phyloP scores from a whole-genome alignment of 169 alveolate species.

The Plasmodium vivax region DNA sequence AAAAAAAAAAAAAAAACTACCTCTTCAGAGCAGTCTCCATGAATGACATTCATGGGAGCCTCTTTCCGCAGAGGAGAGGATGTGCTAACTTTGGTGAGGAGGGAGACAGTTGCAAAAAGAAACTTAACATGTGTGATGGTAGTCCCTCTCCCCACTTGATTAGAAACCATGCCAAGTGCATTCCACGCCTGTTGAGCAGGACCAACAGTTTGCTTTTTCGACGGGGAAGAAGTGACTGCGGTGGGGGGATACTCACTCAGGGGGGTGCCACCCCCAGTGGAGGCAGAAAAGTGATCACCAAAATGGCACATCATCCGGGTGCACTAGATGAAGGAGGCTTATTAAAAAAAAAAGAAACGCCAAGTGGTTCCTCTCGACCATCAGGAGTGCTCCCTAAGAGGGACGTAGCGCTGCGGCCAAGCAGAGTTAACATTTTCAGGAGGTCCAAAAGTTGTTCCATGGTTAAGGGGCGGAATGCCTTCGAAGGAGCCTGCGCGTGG shows the following conservation, averaged over 20 bases:
- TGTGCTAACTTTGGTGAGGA: not conserved
- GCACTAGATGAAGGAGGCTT: not conserved
- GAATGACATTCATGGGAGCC: constrained; percentile 2
- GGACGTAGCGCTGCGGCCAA: not conserved
- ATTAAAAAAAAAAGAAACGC: not conserved
- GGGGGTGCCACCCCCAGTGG: not conserved
- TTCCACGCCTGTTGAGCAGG: constrained; percentile 1
- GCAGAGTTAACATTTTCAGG: constrained; percentile 1
- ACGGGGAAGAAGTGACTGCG: not conserved
- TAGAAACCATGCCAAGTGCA: not conserved
- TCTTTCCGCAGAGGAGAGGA: not conserved
- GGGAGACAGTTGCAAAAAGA: not conserved
- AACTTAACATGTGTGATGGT: not conserved
- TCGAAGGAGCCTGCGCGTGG: not conserved
- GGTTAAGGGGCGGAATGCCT: not conserved
- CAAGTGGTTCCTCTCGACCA: not conserved
- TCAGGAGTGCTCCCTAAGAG: not conserved
- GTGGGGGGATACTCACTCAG: not conserved
- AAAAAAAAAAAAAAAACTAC: not conserved
- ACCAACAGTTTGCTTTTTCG: constrained; percentile 16
- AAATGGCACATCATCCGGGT: not conserved
- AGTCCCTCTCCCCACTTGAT: not conserved
- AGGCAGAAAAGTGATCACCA: not conserved
- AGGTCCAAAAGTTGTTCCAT: constrained; percentile 9
- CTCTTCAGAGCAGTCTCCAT: constrained; percentile 33